Evolutionary conservation across 768 basidiomycete species (phyloP), one percentile per base, ranked within the genome.

Genomic region (Lentinula boryana): DNA sequence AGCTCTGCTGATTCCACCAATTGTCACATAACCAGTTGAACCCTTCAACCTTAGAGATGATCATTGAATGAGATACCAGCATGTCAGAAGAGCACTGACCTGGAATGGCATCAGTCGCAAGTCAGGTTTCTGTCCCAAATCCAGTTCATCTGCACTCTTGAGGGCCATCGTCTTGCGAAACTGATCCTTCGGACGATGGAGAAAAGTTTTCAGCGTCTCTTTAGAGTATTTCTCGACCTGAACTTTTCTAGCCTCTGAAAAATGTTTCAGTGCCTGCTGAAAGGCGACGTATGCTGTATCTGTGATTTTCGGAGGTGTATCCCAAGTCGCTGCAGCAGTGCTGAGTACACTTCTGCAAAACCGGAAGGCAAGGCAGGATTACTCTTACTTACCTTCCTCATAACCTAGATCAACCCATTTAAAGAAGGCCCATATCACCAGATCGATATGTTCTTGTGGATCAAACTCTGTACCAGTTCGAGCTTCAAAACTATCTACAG

Each of bases 391-490:
- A 92, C 95, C 87, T 78, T 94, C 89, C 21, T 96, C 90, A 63
- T 98, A 97, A n/a, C 89, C 86, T 31, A 98, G 78, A 63, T 94
- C 94, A 48, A 85, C 79, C 96, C 96, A 98, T 71, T 98, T 99
- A 65, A 93, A 78, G 70, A 95, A 95, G 12, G 82, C 84, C 88
- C 91, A 94, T 18, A 85, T 78, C 36, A 96, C 84, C 54, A 81
- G 72, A 41, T 83, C 75, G 32, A 86, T 80, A 65, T 63, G 50
- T 9, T 89, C 79, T 4, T 82, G 73, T 33, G 72, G 67, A 9
- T 69, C 68, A 5, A 93, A 72, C 3, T 68, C 68, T n/a, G 70
- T 57, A 38, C 76, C 71, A 57, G 72, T 77, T 18, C 76, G 68
- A 41, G 66, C 61, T 70, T 88, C 81, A 82, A 86, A 91, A 23